A percentile compares a stretch with the other conserved stretches of the same genome.
phyloP scores from a whole-genome alignment of 352 stramenopile genomes.

The Phytophthora rubi region DNA sequence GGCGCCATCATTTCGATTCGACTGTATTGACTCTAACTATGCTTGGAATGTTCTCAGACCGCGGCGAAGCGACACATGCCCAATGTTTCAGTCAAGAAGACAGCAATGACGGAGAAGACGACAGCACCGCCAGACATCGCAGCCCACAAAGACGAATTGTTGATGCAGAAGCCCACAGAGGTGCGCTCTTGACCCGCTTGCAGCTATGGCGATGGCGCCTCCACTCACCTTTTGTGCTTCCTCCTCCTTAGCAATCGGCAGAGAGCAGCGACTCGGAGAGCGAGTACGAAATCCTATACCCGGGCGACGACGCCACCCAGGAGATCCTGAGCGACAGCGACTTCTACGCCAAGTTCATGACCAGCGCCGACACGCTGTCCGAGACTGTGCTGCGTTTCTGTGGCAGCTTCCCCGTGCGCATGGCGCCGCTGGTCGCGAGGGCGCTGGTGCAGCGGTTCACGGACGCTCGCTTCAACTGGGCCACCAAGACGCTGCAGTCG shows the following conservation, averaged over 20 bases:
- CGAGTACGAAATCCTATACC: constrained; percentile 71
- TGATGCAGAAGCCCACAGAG: not conserved
- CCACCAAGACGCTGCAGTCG: constrained; percentile 83
- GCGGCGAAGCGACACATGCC: not conserved
- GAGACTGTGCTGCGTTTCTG: constrained; percentile 67
- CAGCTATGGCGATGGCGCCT: no score
- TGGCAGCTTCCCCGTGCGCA: constrained; percentile 63
- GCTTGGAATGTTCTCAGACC: not conserved
- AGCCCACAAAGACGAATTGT: not conserved
- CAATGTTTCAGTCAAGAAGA: not conserved
- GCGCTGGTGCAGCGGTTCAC: constrained; percentile 76
- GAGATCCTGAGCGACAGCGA: constrained; percentile 57
- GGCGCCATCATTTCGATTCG: not conserved
- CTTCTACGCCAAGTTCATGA: constrained; percentile 68
- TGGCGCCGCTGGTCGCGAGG: constrained; percentile 46
- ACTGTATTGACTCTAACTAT: not conserved
- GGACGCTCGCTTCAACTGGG: constrained; percentile 79
- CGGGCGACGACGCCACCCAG: constrained; percentile 48
- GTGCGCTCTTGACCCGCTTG: not conserved
- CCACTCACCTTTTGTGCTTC: not conserved
- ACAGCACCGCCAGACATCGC: not conserved
- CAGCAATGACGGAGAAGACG: not conserved
- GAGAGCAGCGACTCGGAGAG: constrained; percentile 43
- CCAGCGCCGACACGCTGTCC: constrained; percentile 48
- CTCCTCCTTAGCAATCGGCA: constrained; percentile 7